Evolutionary conservation across 2,329 filamentous ascomycete species (phyloP).

Genomic region (Pezicula radicicola): DNA sequence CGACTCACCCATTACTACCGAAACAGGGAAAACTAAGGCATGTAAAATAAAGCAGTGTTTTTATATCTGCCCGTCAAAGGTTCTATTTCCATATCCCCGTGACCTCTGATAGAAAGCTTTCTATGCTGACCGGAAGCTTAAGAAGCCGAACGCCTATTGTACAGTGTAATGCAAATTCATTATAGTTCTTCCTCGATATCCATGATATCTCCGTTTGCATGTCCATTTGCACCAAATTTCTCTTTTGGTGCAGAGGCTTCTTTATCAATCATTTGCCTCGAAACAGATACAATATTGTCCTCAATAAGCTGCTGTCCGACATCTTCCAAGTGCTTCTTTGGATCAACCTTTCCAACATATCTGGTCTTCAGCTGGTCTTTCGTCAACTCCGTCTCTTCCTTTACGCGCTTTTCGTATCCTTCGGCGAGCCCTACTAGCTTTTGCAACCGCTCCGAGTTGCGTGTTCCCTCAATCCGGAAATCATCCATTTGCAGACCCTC

Average conservation of each 20-base stretch:
- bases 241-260: slow-evolving; percentile 88
- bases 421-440: slow-evolving; percentile 86
- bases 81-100: background rate
- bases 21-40: background rate
- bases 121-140: background rate
- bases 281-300: slow-evolving; percentile 99
- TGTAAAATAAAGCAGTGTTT: too few species aligned
- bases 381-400: slow-evolving; percentile 95
- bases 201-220: slow-evolving; percentile 26
- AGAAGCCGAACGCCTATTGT: slow-evolving; percentile 29
- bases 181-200: slow-evolving; percentile 30
- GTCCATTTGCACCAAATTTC: slow-evolving; percentile 48
- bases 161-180: slow-evolving; percentile 37
- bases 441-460: slow-evolving; percentile 86
- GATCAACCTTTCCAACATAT: slow-evolving; percentile 98
- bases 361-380: slow-evolving; percentile 98
- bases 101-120: background rate
- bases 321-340: slow-evolving; percentile 98
- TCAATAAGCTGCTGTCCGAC: slow-evolving; percentile 96
- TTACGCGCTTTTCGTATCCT: slow-evolving; percentile 97
- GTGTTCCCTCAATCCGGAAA: slow-evolving; percentile 78
- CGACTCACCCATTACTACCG: background rate
- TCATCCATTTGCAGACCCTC: slow-evolving; percentile 97
- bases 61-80: background rate
- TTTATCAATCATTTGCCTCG: slow-evolving; percentile 98